Conservation (phyloP, 305 asterid genomes). For the Fraxinus sp. region DNA sequence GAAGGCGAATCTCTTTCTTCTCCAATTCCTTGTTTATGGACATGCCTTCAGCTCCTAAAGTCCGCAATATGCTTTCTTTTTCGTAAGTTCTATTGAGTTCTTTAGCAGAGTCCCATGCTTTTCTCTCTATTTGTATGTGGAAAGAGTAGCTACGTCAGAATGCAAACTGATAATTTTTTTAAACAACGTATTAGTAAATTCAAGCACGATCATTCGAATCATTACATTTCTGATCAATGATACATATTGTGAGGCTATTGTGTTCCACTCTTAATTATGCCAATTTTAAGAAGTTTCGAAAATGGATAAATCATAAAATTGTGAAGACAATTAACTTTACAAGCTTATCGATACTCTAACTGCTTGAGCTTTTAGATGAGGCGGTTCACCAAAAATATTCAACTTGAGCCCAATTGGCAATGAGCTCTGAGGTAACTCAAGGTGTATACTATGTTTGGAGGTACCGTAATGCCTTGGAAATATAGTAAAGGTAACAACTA, state of each 20-base stretch:
- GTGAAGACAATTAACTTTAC: not conserved
- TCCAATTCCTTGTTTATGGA: constrained; percentile 99
- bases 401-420: not conserved
- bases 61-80: constrained; percentile 97
- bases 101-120: not conserved
- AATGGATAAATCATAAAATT: not conserved
- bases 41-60: constrained; percentile 99
- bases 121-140: not conserved
- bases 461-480: not conserved
- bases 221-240: not conserved
- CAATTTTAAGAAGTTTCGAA: not conserved
- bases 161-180: not conserved
- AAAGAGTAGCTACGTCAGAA: not conserved
- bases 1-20: constrained; percentile 97
- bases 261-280: not conserved
- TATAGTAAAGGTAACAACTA: not conserved
- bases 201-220: not conserved
- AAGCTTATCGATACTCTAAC: not conserved
- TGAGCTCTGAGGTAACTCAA: not conserved
- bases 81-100: constrained; percentile 62
- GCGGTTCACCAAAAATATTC: not conserved
- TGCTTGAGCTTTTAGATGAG: not conserved
- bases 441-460: not conserved
- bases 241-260: not conserved
- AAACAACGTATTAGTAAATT: not conserved